Evolutionary conservation across 75 land plant genomes (phyloP), one percentile per base, ranked within the genome.

Genomic region (Cryptomeria japonica): DNA sequence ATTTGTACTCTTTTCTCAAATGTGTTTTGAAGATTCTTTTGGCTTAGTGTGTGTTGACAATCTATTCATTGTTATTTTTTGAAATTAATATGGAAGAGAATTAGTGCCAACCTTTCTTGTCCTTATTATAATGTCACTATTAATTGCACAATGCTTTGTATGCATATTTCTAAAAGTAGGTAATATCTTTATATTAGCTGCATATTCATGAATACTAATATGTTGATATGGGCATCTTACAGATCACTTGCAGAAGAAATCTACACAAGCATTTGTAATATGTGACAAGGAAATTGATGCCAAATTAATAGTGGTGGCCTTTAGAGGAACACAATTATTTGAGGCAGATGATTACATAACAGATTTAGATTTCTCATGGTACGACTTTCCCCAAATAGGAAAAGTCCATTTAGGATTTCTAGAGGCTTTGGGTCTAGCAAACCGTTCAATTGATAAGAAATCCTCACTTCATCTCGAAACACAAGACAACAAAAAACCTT

Each of bases 341-440:
- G 87, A 92, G 83, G 89, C 89, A 28, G 89, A 93, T 88, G 95
- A 94, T 84, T 94, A 94, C 94, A 88, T 84, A 84, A 93, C 94
- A 32, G 94, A 94, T 85, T 90, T 93, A 16, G 91, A 93, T 84
- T 90, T 92, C 87, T 92, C 93, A n/a, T 93, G 94, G 95, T 93
- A 93, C 70, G 88, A 92, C 38, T 87, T 89, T 14, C 91, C 90
- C 0, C 38, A 84, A 32, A 15, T 93, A 9, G 94, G 95, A 4
- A 92, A 86, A 61, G 90, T 93, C 5, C 94, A 94, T 84, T 87
- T 93, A 78, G 95, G 94, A 37, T 93, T 93, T 84, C 53, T 93
- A 16, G 94, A 92, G 39, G 94, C 92, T 18, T 85, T 94, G 3
- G 93, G 92, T 9, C 64, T 90, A 1, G 90, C 28, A 28, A 56